Evolutionary conservation across 2,329 filamentous ascomycete species (phyloP).

Genomic region (Pseudocercospora vitis): DNA sequence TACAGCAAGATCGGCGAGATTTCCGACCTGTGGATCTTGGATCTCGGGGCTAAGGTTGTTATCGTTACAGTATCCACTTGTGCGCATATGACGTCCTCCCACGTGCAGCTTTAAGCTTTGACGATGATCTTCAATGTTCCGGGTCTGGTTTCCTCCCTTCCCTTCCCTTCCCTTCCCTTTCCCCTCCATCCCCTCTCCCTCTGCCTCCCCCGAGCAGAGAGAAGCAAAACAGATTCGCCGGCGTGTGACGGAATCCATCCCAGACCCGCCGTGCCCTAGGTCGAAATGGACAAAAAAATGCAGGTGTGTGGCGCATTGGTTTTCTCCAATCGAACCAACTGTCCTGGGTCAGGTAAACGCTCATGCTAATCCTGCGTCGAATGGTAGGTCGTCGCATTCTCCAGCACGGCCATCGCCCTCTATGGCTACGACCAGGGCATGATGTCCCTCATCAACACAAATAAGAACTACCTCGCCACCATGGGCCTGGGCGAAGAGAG

Average conservation of each 20-base stretch:
- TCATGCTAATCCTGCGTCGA: too few species aligned
- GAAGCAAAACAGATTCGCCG: not conserved
- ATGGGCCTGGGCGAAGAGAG: constrained; percentile 52
- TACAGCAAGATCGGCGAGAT: too few species aligned
- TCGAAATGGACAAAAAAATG: constrained; percentile 24
- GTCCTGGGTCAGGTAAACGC: too few species aligned
- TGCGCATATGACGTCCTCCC: not conserved
- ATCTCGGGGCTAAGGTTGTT: not conserved
- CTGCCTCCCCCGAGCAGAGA: too few species aligned
- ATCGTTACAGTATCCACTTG: too few species aligned
- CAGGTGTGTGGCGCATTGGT: constrained; percentile 26
- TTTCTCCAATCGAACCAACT: too few species aligned
- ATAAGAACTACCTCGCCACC: constrained; percentile 55
- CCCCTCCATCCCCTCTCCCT: too few species aligned
- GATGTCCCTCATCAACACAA: constrained; percentile 58
- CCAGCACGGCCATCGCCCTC: constrained; percentile 55
- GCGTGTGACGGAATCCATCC: not conserved
- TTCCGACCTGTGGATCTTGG: not conserved
- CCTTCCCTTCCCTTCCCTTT: too few species aligned
- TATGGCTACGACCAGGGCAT: constrained; percentile 49
- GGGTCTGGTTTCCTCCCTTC: too few species aligned
- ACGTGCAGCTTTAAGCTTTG: not conserved
- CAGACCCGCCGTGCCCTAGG: not conserved
- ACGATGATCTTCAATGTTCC: not conserved
- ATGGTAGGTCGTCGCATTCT: constrained; percentile 53